Percentiles rank a stretch among this genome's conserved stretches.
Conservation (phyloP, 805 yeast genomes). For the Yarrowia porcina region DNA sequence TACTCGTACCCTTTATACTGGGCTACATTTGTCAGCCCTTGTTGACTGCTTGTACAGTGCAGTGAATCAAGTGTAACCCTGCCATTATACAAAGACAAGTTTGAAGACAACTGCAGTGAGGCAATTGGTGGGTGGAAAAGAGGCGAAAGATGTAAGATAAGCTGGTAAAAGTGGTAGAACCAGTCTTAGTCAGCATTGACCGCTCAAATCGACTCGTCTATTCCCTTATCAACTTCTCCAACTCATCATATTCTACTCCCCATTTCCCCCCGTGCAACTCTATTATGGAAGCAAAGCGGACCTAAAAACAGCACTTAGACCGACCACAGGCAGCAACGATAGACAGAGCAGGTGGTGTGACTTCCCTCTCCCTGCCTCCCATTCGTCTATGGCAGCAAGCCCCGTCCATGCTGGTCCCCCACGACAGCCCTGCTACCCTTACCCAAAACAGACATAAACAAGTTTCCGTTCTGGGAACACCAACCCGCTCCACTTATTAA, state of each 20-base stretch:
- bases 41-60: neutral
- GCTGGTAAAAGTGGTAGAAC: too few relatives aligned
- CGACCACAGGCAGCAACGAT: neutral
- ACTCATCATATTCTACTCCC: too few relatives aligned
- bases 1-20: too few relatives aligned
- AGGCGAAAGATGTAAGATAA: too few relatives aligned
- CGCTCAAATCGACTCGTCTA: too few relatives aligned
- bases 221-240: too few relatives aligned
- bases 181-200: too few relatives aligned
- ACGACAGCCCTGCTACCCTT: neutral
- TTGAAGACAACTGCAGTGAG: conserved; percentile 14
- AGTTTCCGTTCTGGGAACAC: neutral
- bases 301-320: neutral
- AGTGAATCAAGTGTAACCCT: conserved; percentile 4
- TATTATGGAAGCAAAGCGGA: neutral
- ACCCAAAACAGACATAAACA: neutral
- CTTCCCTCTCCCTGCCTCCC: neutral
- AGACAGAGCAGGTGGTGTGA: neutral
- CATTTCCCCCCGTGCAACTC: too few relatives aligned
- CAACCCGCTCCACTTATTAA: neutral
- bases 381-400: neutral
- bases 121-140: neutral
- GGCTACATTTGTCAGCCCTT: too few relatives aligned
- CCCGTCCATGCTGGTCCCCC: neutral
- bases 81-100: neutral